These are phyloP conservation scores for Pulveroboletus ravenelii DNA, from an alignment of 768 basidiomycete genomes.

Conservation along the genomic window DNA sequence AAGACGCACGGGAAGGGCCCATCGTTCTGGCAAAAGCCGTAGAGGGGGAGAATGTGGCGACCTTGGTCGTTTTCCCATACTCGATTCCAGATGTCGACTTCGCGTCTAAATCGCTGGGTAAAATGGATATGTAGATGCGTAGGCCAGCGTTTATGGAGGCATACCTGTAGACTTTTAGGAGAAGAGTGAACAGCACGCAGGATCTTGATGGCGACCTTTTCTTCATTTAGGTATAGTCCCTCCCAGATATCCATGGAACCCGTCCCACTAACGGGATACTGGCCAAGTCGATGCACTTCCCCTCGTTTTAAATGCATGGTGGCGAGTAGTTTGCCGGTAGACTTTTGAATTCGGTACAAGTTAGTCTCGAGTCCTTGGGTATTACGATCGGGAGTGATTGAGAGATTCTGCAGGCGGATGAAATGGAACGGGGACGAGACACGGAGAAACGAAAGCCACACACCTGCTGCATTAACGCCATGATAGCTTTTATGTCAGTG, in stretches of 20 bases:
- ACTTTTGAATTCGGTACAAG: slow-evolving; percentile 45
- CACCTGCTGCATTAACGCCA: slow-evolving; percentile 50
- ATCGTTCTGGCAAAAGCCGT: slow-evolving; percentile 52
- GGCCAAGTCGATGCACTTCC: slow-evolving; percentile 47
- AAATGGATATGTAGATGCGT: slow-evolving; percentile 1
- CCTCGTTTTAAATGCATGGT: slow-evolving; percentile 47
- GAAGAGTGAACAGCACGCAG: slow-evolving; percentile 48
- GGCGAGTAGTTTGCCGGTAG: slow-evolving; percentile 44
- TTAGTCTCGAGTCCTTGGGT: slow-evolving; percentile 46
- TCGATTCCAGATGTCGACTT: slow-evolving; percentile 51
- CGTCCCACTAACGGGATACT: slow-evolving; percentile 48
- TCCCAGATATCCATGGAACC: slow-evolving; percentile 54
- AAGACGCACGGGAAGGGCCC: slow-evolving; percentile 49
- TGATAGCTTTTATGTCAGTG: slow-evolving; percentile 38
- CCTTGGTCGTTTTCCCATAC: slow-evolving; percentile 52
- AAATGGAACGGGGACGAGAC: background rate
- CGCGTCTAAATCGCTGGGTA: slow-evolving; percentile 46
- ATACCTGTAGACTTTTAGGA: slow-evolving; percentile 41
- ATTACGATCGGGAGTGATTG: slow-evolving; percentile 10
- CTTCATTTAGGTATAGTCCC: slow-evolving; percentile 48
- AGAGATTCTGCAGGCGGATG: slow-evolving; percentile 21
- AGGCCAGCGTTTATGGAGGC: background rate
- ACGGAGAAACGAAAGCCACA: background rate
- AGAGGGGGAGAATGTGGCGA: slow-evolving; percentile 51
- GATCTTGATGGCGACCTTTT: slow-evolving; percentile 56